Percentiles rank a stretch among this genome's conserved stretches.
Conservation (phyloP, 2,329 filamentous ascomycete genomes). For the Coniochaeta sp. region DNA sequence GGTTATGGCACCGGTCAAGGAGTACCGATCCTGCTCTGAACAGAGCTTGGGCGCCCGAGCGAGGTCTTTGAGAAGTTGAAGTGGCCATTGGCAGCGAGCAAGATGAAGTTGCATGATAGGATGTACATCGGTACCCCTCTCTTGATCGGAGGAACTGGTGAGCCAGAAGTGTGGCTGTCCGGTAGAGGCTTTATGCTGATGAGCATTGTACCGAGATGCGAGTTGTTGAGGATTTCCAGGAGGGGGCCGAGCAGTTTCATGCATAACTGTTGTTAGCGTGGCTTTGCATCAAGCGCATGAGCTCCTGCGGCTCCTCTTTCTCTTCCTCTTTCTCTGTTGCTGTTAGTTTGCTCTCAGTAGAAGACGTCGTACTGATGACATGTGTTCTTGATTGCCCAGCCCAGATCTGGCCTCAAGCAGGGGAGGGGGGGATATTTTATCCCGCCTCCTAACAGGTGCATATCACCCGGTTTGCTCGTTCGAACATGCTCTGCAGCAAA, state of each 20-base stretch:
- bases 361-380: background rate
- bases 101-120: background rate
- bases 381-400: background rate
- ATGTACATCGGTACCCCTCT: too few species aligned
- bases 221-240: background rate
- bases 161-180: background rate
- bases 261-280: background rate
- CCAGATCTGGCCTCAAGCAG: background rate
- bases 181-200: background rate
- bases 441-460: slow-evolving; percentile 1
- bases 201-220: background rate
- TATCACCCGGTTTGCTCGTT: background rate
- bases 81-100: background rate
- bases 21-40: too few species aligned
- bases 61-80: background rate
- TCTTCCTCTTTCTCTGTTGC: too few species aligned
- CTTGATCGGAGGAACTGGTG: too few species aligned
- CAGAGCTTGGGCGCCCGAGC: too few species aligned
- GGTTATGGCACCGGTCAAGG: too few species aligned
- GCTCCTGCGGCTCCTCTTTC: too few species aligned
- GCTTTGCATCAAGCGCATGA: background rate
- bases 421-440: background rate
- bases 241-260: background rate
- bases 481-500: background rate
- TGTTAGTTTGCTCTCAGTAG: background rate